Percentiles rank a stretch among this genome's conserved stretches.
Conservation (phyloP, 441 rosid species). For the Melastoma candidum region DNA sequence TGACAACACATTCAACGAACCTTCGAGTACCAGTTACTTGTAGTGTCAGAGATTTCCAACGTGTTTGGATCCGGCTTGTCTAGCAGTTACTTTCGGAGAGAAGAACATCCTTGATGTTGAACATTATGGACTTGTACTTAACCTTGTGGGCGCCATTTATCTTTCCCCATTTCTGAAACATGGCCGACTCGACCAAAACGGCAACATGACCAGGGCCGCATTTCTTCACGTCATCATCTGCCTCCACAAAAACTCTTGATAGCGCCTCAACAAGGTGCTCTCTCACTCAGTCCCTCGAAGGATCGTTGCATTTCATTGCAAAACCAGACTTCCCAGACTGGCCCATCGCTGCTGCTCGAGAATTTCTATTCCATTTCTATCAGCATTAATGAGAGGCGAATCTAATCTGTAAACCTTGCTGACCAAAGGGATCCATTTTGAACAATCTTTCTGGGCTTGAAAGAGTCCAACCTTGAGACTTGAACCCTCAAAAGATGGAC, state of each 20-base stretch:
- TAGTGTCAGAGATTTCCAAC: too few species aligned
- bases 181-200: slow-evolving; percentile 16
- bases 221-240: slow-evolving; percentile 20
- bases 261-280: slow-evolving; percentile 26
- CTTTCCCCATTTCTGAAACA: slow-evolving; percentile 20
- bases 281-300: slow-evolving; percentile 20
- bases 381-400: slow-evolving; percentile 1
- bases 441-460: slow-evolving; percentile 5
- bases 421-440: neutral
- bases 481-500: slow-evolving; percentile 4
- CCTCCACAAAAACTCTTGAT: slow-evolving; percentile 25
- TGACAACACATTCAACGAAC: too few species aligned
- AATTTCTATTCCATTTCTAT: neutral
- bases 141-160: slow-evolving; percentile 12
- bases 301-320: slow-evolving; percentile 21
- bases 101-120: slow-evolving; percentile 16
- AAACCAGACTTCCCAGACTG: slow-evolving; percentile 4
- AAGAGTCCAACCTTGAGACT: neutral
- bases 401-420: neutral
- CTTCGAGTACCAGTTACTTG: too few species aligned
- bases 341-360: neutral
- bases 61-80: too few species aligned
- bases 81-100: too few species aligned
- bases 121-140: slow-evolving; percentile 16
- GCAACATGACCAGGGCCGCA: slow-evolving; percentile 15